These are phyloP conservation scores for Aureobasidium sp. DNA, from an alignment of 2,329 filamentous ascomycete genomes.

Conservation along the genomic window DNA sequence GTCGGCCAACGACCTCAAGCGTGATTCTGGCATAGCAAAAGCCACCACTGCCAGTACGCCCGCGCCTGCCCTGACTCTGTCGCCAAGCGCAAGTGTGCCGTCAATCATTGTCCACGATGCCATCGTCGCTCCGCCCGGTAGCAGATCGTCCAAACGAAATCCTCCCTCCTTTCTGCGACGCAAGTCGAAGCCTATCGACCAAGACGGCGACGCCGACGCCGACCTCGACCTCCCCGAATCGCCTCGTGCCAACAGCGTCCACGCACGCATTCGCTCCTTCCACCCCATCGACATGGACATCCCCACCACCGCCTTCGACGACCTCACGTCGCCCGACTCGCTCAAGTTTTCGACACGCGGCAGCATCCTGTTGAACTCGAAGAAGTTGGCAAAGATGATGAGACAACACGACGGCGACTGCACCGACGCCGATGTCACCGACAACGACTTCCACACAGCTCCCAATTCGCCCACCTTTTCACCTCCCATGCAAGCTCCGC, in stretches of 20 bases:
- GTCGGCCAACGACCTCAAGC: constrained; percentile 22
- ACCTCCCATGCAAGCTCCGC: not conserved
- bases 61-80: constrained; percentile 18
- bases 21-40: constrained; percentile 23
- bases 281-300: constrained; percentile 46
- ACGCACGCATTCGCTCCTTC: constrained; percentile 29
- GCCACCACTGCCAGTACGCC: not conserved
- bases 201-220: constrained; percentile 13
- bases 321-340: constrained; percentile 39
- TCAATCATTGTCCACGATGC: constrained; percentile 38
- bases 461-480: constrained; percentile 1
- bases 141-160: constrained; percentile 17
- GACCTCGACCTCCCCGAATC: constrained; percentile 7
- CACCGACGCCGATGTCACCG: not conserved
- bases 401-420: constrained; percentile 18
- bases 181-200: constrained; percentile 12
- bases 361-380: constrained; percentile 48
- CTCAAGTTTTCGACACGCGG: constrained; percentile 53
- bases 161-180: constrained; percentile 11
- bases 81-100: constrained; percentile 34
- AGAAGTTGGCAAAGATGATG: constrained; percentile 29
- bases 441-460: constrained; percentile 6
- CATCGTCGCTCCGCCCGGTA: constrained; percentile 14
- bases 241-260: constrained; percentile 4
- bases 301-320: constrained; percentile 44